Evolutionary conservation across 2,329 filamentous ascomycete genomes (phyloP).

Genomic region (Apiospora hydei): DNA sequence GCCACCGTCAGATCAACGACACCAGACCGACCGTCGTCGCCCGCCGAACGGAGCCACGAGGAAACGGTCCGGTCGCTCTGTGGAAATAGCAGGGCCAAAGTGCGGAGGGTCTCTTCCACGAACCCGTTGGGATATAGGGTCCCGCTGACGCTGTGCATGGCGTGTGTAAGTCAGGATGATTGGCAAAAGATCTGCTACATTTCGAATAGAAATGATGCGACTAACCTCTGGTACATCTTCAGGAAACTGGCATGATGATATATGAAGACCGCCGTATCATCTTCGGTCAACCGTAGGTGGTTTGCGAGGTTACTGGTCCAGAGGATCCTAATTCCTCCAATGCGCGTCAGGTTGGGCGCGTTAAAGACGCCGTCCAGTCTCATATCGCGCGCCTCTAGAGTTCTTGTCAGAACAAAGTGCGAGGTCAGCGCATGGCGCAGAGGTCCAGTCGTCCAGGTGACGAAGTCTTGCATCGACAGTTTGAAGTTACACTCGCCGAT

Average conservation of each 20-base stretch:
- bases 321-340: not conserved
- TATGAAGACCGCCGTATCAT: not conserved
- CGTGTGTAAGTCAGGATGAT: not conserved
- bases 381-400: not conserved
- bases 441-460: not conserved
- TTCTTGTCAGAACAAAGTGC: not conserved
- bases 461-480: not conserved
- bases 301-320: not conserved
- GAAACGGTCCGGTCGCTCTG: not conserved
- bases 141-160: not conserved
- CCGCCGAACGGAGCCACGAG: not conserved
- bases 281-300: not conserved
- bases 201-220: not conserved
- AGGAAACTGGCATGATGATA: not conserved
- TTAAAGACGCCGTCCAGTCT: not conserved
- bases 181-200: not conserved
- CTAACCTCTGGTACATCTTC: slow-evolving; percentile 3
- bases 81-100: not conserved
- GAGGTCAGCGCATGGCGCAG: not conserved
- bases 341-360: not conserved
- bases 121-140: not conserved
- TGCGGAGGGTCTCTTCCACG: not conserved
- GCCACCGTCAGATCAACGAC: not conserved
- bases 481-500: not conserved
- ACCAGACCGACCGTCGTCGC: not conserved